Evolutionary conservation across 495 filamentous ascomycete species (phyloP).

Genomic region (Schizothecium vesticola): DNA sequence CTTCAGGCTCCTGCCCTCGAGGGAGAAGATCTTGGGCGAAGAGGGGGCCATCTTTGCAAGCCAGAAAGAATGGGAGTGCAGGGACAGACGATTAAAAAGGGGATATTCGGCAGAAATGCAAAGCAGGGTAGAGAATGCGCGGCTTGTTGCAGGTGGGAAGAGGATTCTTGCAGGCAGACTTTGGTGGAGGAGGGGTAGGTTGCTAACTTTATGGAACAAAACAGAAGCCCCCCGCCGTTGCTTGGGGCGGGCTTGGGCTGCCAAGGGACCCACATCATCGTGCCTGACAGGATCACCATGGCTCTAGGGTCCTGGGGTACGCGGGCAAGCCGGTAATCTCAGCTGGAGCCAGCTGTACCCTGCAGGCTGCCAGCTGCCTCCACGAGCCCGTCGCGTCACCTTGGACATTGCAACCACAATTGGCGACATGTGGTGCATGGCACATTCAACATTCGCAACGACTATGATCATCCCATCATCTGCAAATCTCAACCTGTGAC

Average conservation of each 20-base stretch:
- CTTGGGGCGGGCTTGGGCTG: conserved; percentile 14
- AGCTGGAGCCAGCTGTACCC: neutral
- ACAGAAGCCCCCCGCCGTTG: conserved; percentile 5
- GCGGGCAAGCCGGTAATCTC: neutral
- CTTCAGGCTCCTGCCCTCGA: conserved; percentile 86
- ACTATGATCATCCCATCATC: neutral
- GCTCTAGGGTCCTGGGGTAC: no score
- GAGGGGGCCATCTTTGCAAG: conserved; percentile 38
- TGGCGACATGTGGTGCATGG: neutral
- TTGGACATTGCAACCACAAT: neutral
- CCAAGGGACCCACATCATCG: neutral
- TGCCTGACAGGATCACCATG: neutral
- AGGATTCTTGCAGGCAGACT: conserved; percentile 5
- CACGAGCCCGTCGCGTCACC: neutral
- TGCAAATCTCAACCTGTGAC: neutral
- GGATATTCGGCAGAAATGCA: conserved; percentile 1
- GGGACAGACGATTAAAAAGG: neutral
- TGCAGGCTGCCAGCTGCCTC: neutral
- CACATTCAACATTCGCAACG: neutral
- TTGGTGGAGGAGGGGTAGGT: conserved; percentile 32
- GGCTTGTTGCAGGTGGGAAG: neutral
- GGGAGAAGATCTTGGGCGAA: conserved; percentile 68
- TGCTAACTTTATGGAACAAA: conserved; percentile 3
- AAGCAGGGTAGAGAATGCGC: neutral
- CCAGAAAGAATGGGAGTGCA: neutral